Evolutionary conservation across 2,329 filamentous ascomycete species (phyloP).

Genomic region (Orbilia blumenaviensis): DNA sequence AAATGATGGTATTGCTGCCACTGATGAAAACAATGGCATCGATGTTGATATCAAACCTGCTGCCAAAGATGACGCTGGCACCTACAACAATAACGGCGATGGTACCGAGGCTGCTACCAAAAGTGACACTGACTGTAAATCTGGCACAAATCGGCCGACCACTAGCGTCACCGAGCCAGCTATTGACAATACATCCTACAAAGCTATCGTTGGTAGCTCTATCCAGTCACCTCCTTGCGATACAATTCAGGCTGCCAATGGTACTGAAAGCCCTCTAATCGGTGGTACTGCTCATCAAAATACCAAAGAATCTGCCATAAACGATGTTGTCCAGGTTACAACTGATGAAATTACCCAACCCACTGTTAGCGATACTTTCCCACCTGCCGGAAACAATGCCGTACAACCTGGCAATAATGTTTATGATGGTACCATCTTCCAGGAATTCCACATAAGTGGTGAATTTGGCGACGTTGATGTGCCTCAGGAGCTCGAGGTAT

Average conservation of each 20-base stretch:
- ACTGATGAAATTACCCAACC: neutral
- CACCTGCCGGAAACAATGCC: neutral
- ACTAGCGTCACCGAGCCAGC: neutral
- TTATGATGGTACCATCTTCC: neutral
- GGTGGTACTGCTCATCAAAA: neutral
- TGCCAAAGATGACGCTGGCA: too few relatives aligned
- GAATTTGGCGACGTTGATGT: constrained; percentile 14
- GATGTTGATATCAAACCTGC: too few relatives aligned
- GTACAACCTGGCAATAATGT: neutral
- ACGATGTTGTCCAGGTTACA: neutral
- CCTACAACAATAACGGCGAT: too few relatives aligned
- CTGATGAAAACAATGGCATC: too few relatives aligned
- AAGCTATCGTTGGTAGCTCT: neutral
- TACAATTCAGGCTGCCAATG: neutral
- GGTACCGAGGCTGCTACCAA: too few relatives aligned
- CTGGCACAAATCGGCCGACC: neutral
- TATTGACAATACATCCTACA: neutral
- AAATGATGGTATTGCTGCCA: too few relatives aligned
- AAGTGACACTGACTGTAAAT: too few relatives aligned
- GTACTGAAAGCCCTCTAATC: neutral
- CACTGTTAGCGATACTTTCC: neutral
- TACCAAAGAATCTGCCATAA: neutral
- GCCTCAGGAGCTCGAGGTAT: constrained; percentile 2
- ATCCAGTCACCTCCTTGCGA: neutral
- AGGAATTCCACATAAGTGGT: constrained; percentile 11